These are phyloP conservation scores for Silene noctiflora DNA, from an alignment of 179 eudicot species.

Conservation along the genomic window DNA sequence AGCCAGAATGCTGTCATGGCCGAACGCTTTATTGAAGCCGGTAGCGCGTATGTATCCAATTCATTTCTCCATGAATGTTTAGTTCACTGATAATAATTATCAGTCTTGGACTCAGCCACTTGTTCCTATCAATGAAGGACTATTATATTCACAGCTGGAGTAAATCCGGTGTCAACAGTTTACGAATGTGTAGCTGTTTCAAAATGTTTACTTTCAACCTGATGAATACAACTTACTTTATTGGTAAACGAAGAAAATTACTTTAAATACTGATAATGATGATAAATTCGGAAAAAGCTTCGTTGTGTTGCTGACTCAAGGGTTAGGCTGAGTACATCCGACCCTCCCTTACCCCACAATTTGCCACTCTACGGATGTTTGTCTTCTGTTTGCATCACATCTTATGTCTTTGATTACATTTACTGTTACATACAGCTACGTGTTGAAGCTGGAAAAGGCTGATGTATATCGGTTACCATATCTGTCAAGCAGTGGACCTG, in stretches of 20 bases:
- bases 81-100: slow-evolving; percentile 4
- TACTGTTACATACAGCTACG: slow-evolving; percentile 65
- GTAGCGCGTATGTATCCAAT: slow-evolving; percentile 98
- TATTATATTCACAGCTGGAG: too few species aligned
- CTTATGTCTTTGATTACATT: slow-evolving; percentile 16
- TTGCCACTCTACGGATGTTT: background rate
- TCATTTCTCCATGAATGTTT: slow-evolving; percentile 20
- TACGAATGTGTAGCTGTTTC: too few species aligned
- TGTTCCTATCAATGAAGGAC: too few species aligned
- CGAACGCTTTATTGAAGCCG: slow-evolving; percentile 99
- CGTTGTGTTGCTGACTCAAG: too few species aligned
- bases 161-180: too few species aligned
- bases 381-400: background rate
- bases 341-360: too few species aligned
- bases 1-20: slow-evolving; percentile 94
- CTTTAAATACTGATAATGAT: too few species aligned
- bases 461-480: slow-evolving; percentile 96
- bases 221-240: too few species aligned
- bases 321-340: too few species aligned
- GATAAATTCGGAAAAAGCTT: too few species aligned
- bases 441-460: slow-evolving; percentile 92
- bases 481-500: slow-evolving; percentile 87
- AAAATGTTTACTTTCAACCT: too few species aligned
- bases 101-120: background rate
- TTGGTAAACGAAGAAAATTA: too few species aligned